Conservation (phyloP, 1,139 yeast species). For the Kodamaea fungicola region DNA sequence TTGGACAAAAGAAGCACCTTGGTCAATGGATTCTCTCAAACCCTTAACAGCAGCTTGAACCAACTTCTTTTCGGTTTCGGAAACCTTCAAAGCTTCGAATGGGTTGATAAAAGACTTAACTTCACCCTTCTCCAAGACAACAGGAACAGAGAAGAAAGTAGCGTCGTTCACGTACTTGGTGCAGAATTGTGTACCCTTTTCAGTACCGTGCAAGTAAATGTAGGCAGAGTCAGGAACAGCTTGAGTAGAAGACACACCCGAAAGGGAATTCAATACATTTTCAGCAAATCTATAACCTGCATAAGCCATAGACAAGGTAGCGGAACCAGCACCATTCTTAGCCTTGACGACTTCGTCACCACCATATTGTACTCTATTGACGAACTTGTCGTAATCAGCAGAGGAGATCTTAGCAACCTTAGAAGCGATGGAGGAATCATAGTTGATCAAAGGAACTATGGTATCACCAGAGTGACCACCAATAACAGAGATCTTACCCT, state of each 20-base stretch:
- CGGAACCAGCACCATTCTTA: conserved; percentile 74
- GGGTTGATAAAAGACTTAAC: conserved; percentile 44
- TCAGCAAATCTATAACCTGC: conserved; percentile 71
- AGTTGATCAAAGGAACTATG: conserved; percentile 55
- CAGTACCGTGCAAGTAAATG: conserved; percentile 56
- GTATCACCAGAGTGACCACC: conserved; percentile 82
- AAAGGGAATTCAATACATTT: conserved; percentile 41
- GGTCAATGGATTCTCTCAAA: conserved; percentile 52
- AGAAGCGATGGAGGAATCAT: conserved; percentile 22
- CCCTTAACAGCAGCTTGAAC: conserved; percentile 52
- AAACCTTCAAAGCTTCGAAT: conserved; percentile 34
- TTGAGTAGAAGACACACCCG: conserved; percentile 22
- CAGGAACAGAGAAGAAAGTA: conserved; percentile 64
- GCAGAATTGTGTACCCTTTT: conserved; percentile 46
- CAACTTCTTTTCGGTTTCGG: conserved; percentile 43
- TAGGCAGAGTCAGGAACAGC: conserved; percentile 55
- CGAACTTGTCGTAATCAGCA: conserved; percentile 39
- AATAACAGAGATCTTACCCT: conserved; percentile 55
- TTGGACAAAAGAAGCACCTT: conserved; percentile 58
- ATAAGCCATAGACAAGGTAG: conserved; percentile 74
- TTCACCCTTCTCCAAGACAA: conserved; percentile 50
- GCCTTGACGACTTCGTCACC: conserved; percentile 82
- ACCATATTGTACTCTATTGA: conserved; percentile 68
- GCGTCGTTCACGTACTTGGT: conserved; percentile 32
- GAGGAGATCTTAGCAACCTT: conserved; percentile 29